A percentile compares a stretch with the other conserved stretches of the same genome.
Evolutionary conservation across 108 stramenopile species (phyloP).

Genomic region (Cyclotella sp.): DNA sequence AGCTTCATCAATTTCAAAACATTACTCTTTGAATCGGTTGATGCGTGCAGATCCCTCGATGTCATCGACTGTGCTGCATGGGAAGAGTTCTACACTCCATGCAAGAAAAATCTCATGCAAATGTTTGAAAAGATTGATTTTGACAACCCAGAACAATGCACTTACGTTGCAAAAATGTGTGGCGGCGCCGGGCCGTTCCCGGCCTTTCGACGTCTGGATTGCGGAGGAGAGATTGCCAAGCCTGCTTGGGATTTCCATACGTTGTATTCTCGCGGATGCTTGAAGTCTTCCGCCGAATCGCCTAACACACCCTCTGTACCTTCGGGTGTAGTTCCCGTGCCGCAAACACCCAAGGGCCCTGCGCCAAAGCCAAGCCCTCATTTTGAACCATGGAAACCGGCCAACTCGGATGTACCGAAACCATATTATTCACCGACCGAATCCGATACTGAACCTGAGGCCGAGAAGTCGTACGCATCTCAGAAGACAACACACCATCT

Average conservation of each 20-base stretch:
- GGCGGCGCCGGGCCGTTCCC: constrained; percentile 84
- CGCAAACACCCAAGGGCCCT: constrained; percentile 39
- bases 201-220: constrained; percentile 83
- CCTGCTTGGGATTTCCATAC: constrained; percentile 84
- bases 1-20: constrained; percentile 85
- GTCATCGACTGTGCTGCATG: constrained; percentile 90
- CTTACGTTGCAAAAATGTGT: constrained; percentile 73
- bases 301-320: constrained; percentile 28
- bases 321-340: constrained; percentile 18
- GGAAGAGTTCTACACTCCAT: constrained; percentile 81
- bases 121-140: constrained; percentile 70
- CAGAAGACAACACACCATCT: constrained; percentile 57
- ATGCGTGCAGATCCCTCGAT: constrained; percentile 89
- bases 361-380: constrained; percentile 26
- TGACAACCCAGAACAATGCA: constrained; percentile 65
- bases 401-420: constrained; percentile 35
- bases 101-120: constrained; percentile 70
- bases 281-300: constrained; percentile 46
- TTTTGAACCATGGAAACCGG: constrained; percentile 33
- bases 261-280: constrained; percentile 65
- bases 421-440: constrained; percentile 51
- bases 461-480: constrained; percentile 51
- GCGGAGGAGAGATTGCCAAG: constrained; percentile 68
- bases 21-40: constrained; percentile 83
- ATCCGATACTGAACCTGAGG: constrained; percentile 38